Evolutionary conservation across 345 rosid genomes (phyloP).

Genomic region (Citrus medica): DNA sequence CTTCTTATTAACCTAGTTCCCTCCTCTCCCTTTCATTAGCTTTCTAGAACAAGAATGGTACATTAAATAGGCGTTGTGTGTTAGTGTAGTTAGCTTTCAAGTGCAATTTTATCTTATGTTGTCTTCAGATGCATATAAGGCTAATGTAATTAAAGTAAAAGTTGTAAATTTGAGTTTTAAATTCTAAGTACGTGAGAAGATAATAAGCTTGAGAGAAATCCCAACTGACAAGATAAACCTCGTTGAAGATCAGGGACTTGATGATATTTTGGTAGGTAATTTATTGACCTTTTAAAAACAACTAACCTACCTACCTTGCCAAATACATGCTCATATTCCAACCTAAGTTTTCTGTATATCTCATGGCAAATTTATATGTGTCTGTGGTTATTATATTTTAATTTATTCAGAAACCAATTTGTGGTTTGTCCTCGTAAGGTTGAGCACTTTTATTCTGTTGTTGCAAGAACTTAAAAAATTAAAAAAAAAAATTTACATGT

Average conservation of each 20-base stretch:
- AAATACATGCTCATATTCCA: constrained; percentile 26
- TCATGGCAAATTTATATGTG: not conserved
- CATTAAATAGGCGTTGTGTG: not conserved
- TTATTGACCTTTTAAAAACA: constrained; percentile 32
- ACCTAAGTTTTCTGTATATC: constrained; percentile 15
- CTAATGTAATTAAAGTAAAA: not conserved
- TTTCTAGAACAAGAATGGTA: not conserved
- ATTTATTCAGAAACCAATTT: not conserved
- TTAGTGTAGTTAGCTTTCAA: not conserved
- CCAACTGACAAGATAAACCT: constrained; percentile 21
- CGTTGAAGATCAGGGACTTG: constrained; percentile 8
- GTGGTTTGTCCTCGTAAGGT: not conserved
- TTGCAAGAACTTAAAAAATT: not conserved
- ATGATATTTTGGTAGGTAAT: constrained; percentile 28
- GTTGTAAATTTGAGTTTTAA: not conserved
- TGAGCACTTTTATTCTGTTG: not conserved
- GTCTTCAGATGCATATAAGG: not conserved
- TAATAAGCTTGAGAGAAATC: constrained; percentile 10
- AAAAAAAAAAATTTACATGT: not conserved
- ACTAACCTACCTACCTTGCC: constrained; percentile 51
- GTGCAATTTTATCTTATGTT: not conserved
- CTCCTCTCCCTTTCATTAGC: not conserved
- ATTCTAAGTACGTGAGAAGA: not conserved
- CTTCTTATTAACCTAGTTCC: constrained; percentile 6
- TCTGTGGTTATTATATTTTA: not conserved